Evolutionary conservation across 768 basidiomycete genomes (phyloP), one percentile per base, ranked within the genome.

Genomic region (Leucocoprinus birnbaumii): DNA sequence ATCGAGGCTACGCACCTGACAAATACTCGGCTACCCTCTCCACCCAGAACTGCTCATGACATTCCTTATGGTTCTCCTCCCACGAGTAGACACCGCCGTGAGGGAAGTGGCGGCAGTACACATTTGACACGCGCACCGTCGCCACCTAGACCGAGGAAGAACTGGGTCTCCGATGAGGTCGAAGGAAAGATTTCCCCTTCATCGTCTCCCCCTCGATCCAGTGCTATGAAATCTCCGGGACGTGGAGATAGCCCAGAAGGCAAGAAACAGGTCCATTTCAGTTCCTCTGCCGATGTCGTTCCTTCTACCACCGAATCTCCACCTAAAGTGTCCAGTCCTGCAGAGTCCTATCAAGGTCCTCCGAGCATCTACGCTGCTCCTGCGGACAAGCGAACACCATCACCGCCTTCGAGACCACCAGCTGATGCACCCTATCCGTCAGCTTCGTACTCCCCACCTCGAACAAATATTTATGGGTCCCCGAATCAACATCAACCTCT

Each of bases 251-350:
- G 68, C 27, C 64, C 67, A 18, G 72, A 70, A 43, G 62, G 66
- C 7, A 66, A 66, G 27, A 78, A 79, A 64, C 77, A 70, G 53
- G 82, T 80, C 7, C 78, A 71, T 55, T 83, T 82, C 66, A 73
- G 79, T 5, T 76, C 80, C 0, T 75, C 77, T 3, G 75, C 75
- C 6, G 62, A 61, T 1, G 75, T 72, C 22, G 73, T 55, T 52
- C 61, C 52, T 38, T 58, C 64, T 26, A 40, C 64, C 34, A 59
- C 64, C n/a, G 48, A 59, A 27, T 53, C 25, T 48, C 60, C 59
- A 34, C 59, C 57, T 34, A 57, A 38, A 59, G 57, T 27, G 55
- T 59, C 58, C 54, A 69, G 40, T 62, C 46, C 53, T 54, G 53
- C 45, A 50, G 61, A 37, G 65, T 68, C 48, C 51, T 59, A 47